Percentiles rank a stretch among this genome's conserved stretches.
phyloP scores from a whole-genome alignment of 2,329 filamentous ascomycete genomes.

The Cladophialophora yegresii region DNA sequence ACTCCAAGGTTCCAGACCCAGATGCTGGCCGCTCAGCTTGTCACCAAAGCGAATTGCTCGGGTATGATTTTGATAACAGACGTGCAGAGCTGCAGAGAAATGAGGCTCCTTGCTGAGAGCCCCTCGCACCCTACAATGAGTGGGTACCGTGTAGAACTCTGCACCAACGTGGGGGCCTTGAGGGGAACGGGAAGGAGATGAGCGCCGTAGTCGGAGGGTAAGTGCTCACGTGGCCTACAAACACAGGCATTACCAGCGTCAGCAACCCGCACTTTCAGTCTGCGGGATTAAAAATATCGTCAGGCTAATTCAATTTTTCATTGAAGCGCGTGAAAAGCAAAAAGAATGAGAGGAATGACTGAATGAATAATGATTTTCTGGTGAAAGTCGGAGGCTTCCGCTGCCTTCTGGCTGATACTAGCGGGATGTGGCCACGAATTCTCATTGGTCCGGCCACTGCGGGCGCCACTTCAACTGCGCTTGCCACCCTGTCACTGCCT shows the following conservation, averaged over 20 bases:
- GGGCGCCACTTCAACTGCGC: conserved; percentile 8
- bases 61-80: not conserved
- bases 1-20: not conserved
- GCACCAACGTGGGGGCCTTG: conserved; percentile 1
- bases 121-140: not conserved
- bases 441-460: conserved; percentile 18
- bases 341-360: not conserved
- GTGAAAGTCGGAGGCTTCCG: conserved; percentile 14
- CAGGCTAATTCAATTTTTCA: not conserved
- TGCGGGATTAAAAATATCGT: not conserved
- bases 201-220: not conserved
- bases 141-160: not conserved
- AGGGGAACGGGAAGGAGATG: conserved; percentile 10
- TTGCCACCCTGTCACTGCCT: conserved; percentile 20
- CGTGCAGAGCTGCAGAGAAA: not conserved
- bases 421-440: not conserved
- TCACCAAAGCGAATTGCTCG: not conserved
- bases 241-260: not conserved
- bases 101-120: not conserved
- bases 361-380: conserved; percentile 8
- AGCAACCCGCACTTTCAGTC: not conserved
- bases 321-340: not conserved
- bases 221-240: conserved; percentile 11
- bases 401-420: conserved; percentile 14
- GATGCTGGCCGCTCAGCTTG: not conserved